Conservation (phyloP, 2,329 filamentous ascomycete genomes). For the Penicillium sp. region DNA sequence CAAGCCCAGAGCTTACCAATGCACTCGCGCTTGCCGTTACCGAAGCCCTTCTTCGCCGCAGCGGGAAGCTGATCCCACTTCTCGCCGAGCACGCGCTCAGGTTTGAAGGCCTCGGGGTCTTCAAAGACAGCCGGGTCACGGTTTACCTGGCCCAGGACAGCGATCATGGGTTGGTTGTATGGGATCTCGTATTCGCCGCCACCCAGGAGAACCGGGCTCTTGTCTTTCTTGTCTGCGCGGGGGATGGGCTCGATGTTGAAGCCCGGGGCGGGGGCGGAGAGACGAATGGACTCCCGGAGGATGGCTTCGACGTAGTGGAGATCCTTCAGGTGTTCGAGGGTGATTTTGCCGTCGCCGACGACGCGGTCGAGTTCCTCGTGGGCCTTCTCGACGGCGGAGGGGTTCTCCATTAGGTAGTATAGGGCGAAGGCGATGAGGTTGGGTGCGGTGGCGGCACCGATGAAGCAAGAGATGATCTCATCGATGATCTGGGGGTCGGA, state of each 20-base stretch:
- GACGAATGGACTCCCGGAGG: constrained; percentile 66
- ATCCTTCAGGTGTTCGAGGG: constrained; percentile 60
- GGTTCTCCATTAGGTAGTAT: constrained; percentile 64
- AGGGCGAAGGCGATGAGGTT: constrained; percentile 67
- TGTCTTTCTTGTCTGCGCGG: constrained; percentile 31
- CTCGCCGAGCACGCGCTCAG: constrained; percentile 72
- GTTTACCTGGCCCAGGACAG: constrained; percentile 58
- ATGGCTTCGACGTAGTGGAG: constrained; percentile 68
- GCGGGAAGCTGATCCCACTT: constrained; percentile 65
- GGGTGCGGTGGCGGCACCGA: constrained; percentile 69
- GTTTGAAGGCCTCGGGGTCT: constrained; percentile 66
- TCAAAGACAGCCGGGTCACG: constrained; percentile 64
- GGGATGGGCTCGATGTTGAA: constrained; percentile 58
- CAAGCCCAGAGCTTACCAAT: constrained; percentile 72
- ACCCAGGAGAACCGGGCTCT: constrained; percentile 51
- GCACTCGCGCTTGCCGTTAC: constrained; percentile 68
- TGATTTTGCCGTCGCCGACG: constrained; percentile 24
- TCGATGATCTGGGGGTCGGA: constrained; percentile 63
- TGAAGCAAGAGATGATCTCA: constrained; percentile 66
- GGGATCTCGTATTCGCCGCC: constrained; percentile 62
- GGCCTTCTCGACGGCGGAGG: constrained; percentile 59
- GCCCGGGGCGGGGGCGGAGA: constrained; percentile 62
- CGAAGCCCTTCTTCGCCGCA: constrained; percentile 69
- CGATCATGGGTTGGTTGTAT: constrained; percentile 53
- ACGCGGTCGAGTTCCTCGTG: constrained; percentile 65